Base-by-base conservation (phyloP, 352 stramenopile genomes). In the Globisporangium polare region DNA sequence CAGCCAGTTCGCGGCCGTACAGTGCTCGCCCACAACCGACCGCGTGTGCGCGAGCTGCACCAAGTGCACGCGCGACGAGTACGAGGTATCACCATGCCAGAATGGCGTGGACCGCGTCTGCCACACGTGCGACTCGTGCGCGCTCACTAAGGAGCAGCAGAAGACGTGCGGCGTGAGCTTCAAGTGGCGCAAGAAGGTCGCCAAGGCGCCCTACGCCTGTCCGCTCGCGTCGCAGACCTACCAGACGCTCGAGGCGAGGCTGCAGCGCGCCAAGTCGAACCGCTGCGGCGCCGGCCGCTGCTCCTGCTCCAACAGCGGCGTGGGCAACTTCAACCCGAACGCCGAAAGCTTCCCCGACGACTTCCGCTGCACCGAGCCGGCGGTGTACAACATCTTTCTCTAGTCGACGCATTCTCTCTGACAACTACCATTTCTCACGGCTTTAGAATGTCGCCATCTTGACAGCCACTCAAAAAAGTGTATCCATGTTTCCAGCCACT, bases 291-390 rank as follows among this genome's bases (percentile, higher is more conserved):
- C 82, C 6, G 84, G 84, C 2, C 73, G 82, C 3, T 94, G 84
- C 46, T 89, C 82, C 15, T 94, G 84, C 63, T 72, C 74, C 33
- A 76, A 74, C n/a, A 88, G 73, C 41, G 66, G 74, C 15, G 73
- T 86, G 10, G 84, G 84, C 52, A 92, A 94, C 52, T 74, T 65
- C n/a, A 94, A 94, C 55, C 73, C 80, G 18, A 88, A 77, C 57
- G 84, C 78, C 42, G 77, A 90, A 33, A 86, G 72, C 45, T 94
- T 89, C 65, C 80, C 84, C 0, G 41, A 86, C 49, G 84, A 94
- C 55, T 56, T 53, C 1, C 80, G 82, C 15, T 94, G 84, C 58
- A 90, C 80, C 15, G 77, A 80, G 5, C 82, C 76, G 1, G 72
- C 72, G 12, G 72, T 65, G 9, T 92, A 89, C 66, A 85, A 85